These are phyloP conservation scores for Stephanodiscus triporus DNA, from an alignment of 108 stramenopile genomes.

Conservation along the genomic window DNA sequence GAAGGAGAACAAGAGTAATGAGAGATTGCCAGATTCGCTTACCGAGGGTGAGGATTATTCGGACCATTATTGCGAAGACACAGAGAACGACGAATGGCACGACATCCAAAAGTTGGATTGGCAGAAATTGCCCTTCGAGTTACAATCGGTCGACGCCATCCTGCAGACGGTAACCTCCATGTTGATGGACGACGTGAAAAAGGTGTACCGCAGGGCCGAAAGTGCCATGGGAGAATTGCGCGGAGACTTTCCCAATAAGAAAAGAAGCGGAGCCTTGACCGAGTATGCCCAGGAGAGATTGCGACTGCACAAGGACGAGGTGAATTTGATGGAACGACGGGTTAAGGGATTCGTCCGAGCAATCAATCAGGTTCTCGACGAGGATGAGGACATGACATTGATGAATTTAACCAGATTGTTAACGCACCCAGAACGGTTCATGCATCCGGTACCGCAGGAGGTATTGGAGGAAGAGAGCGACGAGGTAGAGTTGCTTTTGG, in stretches of 20 bases:
- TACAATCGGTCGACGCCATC: constrained; percentile 81
- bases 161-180: constrained; percentile 63
- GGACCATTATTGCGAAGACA: not conserved
- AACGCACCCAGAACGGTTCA: constrained; percentile 82
- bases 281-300: constrained; percentile 74
- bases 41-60: constrained; percentile 2
- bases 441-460: constrained; percentile 78
- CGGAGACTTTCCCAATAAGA: constrained; percentile 13
- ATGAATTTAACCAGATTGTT: constrained; percentile 86
- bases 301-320: constrained; percentile 74
- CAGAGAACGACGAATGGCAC: constrained; percentile 62
- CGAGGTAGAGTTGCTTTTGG: constrained; percentile 87
- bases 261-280: constrained; percentile 23
- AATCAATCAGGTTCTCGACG: constrained; percentile 75
- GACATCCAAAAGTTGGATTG: constrained; percentile 69
- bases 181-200: constrained; percentile 63
- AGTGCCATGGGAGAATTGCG: constrained; percentile 53
- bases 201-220: constrained; percentile 48
- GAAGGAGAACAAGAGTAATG: constrained; percentile 1
- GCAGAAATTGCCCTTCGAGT: constrained; percentile 70
- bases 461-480: constrained; percentile 86
- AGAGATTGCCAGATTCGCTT: not conserved
- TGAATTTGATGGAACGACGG: constrained; percentile 71
- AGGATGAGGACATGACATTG: constrained; percentile 89
- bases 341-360: constrained; percentile 82